phyloP scores from a whole-genome alignment of 2,329 filamentous ascomycete genomes.

The Beauveria sp. region DNA sequence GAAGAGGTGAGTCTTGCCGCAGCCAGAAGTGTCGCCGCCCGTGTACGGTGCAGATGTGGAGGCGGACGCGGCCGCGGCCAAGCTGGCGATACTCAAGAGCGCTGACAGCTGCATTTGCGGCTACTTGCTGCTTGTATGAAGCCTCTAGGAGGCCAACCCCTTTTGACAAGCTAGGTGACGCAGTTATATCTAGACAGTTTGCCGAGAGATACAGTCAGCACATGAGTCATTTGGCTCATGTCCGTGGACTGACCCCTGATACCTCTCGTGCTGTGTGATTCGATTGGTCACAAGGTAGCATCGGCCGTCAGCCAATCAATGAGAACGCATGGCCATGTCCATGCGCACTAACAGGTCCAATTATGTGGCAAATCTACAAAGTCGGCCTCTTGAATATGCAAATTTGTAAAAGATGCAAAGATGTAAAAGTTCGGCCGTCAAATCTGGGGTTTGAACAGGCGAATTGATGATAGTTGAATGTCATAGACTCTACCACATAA shows the following conservation, averaged over 20 bases:
- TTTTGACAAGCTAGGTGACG: not conserved
- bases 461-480: no score
- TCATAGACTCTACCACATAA: no score
- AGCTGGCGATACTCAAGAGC: slow-evolving; percentile 20
- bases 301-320: not conserved
- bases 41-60: not conserved
- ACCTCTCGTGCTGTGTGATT: not conserved
- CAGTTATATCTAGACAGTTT: not conserved
- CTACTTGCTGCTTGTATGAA: not conserved
- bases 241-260: not conserved
- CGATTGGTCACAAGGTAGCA: not conserved
- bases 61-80: slow-evolving; percentile 3
- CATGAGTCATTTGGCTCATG: not conserved
- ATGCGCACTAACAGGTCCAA: no score
- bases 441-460: no score
- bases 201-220: not conserved
- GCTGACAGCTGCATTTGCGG: slow-evolving; percentile 4
- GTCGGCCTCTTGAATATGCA: no score
- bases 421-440: no score
- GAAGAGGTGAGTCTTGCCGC: slow-evolving; percentile 24
- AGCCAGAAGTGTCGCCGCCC: slow-evolving; percentile 21
- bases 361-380: no score
- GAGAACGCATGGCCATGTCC: no score
- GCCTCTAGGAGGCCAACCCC: not conserved
- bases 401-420: no score